Base-by-base conservation (phyloP, 73 alveolate species). In the Symbiodinium natans region DNA sequence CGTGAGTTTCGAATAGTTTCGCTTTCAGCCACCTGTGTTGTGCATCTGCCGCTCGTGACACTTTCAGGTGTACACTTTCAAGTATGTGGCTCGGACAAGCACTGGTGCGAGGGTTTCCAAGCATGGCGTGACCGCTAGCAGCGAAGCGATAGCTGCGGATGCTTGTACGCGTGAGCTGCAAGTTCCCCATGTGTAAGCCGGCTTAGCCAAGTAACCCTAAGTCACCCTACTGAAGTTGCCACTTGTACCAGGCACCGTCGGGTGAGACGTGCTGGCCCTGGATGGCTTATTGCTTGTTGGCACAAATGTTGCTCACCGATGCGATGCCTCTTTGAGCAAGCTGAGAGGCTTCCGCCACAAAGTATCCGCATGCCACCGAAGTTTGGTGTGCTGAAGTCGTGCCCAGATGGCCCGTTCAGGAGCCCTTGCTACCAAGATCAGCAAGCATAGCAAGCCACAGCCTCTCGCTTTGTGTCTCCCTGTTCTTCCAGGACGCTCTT, bases 341-440 rank as follows among this genome's bases (percentile, higher is more conserved):
- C 36, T 25, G 3, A 8, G 38, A 63, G 80, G 80, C 77, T 90
- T 21, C 96, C 83, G 1, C 96, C 98, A 42, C 98, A 92, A 33
- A 73, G 82, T 73, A 77, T 92, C 33, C 89, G 98, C 36, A 42
- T 92, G 92, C 98, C 98, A 25, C 98, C 98, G 25, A 92, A 73
- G 63, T 77, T 92, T 54, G 59, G 83, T n/a, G 92, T 77, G 73
- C 59, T 92, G 54, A 73, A 92, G 83, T 75, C 92, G 23, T 75
- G 92, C 42, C 83, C 89, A 4, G 98, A 92, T 75, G 98, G 98
- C 43, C 98, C 98, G 17, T 92, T 92, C 98, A 92, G 98, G 96
- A 80, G 21, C 33, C 33, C 13, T 15, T 15, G 71, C 6, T 4
- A 5, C n/a, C n/a, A n/a, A n/a, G n/a, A n/a, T n/a, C n/a, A n/a